phyloP scores from a whole-genome alignment of 2,329 filamentous ascomycete genomes.

The Alternaria brassicicola region DNA sequence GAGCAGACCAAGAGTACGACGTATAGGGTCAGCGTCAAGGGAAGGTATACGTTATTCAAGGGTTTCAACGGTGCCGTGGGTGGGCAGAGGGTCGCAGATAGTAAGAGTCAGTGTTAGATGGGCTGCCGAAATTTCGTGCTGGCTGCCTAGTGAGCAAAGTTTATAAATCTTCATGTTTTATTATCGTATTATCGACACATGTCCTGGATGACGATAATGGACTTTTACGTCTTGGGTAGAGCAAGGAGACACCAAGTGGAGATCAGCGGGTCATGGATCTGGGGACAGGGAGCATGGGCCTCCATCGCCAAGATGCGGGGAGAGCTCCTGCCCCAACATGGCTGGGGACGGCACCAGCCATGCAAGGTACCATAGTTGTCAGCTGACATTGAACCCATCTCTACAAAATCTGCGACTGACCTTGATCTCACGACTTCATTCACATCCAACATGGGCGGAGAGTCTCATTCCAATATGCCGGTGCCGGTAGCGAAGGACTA shows the following conservation, averaged over 20 bases:
- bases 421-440: background rate
- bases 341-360: constrained; percentile 10
- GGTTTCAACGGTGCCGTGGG: background rate
- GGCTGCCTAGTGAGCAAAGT: too few relatives aligned
- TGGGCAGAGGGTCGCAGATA: background rate
- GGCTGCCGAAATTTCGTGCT: rapidly evolving
- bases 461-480: constrained; percentile 39
- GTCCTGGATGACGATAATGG: too few relatives aligned
- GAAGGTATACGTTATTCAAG: background rate
- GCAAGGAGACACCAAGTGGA: constrained; percentile 4
- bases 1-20: background rate
- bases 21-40: background rate
- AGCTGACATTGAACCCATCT: constrained; percentile 11
- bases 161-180: too few relatives aligned
- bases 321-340: constrained; percentile 24
- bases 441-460: constrained; percentile 45
- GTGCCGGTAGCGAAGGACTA: constrained; percentile 33
- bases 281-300: constrained; percentile 15
- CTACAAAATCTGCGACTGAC: background rate
- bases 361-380: constrained; percentile 34
- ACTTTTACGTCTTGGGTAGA: background rate
- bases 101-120: constrained; percentile 1
- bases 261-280: constrained; percentile 15
- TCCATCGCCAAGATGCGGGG: constrained; percentile 32
- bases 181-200: too few relatives aligned